Conservation (phyloP, 1,284 basidiomycete genomes). For the Rhodofomes roseus region DNA sequence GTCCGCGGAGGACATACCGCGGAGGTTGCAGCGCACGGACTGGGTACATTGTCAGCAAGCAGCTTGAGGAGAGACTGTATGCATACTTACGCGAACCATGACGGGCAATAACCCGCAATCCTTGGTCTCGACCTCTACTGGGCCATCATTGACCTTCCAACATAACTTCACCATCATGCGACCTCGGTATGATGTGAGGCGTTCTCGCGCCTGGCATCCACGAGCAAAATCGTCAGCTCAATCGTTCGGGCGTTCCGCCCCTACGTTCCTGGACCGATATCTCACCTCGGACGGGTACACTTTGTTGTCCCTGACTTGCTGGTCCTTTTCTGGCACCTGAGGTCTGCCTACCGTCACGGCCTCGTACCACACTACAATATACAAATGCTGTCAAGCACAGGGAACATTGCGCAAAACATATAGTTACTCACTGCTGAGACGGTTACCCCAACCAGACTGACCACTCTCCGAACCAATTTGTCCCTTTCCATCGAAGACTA, state of each 20-base stretch:
- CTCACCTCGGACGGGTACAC: slow-evolving; percentile 88
- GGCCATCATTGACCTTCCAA: slow-evolving; percentile 80
- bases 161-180: slow-evolving; percentile 88
- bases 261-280: neutral
- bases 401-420: slow-evolving; percentile 4
- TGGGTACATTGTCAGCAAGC: slow-evolving; percentile 27
- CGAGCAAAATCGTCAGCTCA: neutral
- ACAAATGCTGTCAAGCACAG: neutral
- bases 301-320: slow-evolving; percentile 69
- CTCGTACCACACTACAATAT: slow-evolving; percentile 82
- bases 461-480: slow-evolving; percentile 48
- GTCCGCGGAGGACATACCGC: slow-evolving; percentile 80
- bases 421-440: slow-evolving; percentile 69
- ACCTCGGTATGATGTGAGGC: slow-evolving; percentile 89
- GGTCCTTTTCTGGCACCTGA: slow-evolving; percentile 85
- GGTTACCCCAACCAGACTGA: slow-evolving; percentile 70
- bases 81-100: slow-evolving; percentile 85
- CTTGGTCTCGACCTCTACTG: slow-evolving; percentile 71
- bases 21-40: slow-evolving; percentile 94
- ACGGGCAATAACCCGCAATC: slow-evolving; percentile 94
- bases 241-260: no score
- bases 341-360: slow-evolving; percentile 84
- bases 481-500: slow-evolving; percentile 86
- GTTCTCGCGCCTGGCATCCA: slow-evolving; percentile 75
- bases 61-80: neutral